Percentiles rank a stretch among this genome's conserved stretches.
Evolutionary conservation across 2,329 filamentous ascomycete species (phyloP).

Genomic region (Xylariaceae sp.): DNA sequence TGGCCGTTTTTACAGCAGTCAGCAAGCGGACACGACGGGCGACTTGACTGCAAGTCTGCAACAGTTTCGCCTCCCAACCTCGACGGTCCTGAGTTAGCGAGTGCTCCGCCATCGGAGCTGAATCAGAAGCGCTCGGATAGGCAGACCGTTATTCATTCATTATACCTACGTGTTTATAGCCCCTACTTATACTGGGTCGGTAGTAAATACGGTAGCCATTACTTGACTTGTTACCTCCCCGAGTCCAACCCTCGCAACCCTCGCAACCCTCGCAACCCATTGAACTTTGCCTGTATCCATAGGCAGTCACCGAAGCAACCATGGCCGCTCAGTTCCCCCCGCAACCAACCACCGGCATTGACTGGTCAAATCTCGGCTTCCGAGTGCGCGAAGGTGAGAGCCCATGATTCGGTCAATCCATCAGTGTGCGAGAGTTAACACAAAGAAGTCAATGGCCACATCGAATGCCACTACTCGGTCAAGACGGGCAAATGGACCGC

Average conservation of each 20-base stretch:
- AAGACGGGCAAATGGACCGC: conserved; percentile 72
- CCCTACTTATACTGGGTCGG: no score
- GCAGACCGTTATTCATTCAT: no score
- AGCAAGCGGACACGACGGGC: no score
- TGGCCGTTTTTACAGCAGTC: no score
- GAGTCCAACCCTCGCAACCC: not conserved
- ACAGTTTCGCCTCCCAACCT: no score
- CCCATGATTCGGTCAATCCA: not conserved
- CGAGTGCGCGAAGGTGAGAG: conserved; percentile 76
- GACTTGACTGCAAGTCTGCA: no score
- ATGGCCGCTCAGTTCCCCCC: conserved; percentile 63
- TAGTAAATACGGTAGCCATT: not conserved
- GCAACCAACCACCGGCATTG: conserved; percentile 73
- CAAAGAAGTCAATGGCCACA: conserved; percentile 77
- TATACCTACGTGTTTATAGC: no score
- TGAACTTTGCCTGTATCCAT: no score
- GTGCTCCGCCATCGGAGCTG: conserved; percentile 21
- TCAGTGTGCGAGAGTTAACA: not conserved
- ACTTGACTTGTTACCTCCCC: not conserved
- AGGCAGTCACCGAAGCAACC: not conserved
- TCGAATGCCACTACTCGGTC: conserved; percentile 78
- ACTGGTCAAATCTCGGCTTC: conserved; percentile 94
- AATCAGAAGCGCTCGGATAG: not conserved
- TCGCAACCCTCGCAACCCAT: no score
- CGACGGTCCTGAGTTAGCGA: not conserved